Percentiles rank a stretch among this genome's conserved stretches.
These are phyloP conservation scores for Xylariaceae sp. DNA, from an alignment of 2,329 filamentous ascomycete genomes.

Conservation along the genomic window DNA sequence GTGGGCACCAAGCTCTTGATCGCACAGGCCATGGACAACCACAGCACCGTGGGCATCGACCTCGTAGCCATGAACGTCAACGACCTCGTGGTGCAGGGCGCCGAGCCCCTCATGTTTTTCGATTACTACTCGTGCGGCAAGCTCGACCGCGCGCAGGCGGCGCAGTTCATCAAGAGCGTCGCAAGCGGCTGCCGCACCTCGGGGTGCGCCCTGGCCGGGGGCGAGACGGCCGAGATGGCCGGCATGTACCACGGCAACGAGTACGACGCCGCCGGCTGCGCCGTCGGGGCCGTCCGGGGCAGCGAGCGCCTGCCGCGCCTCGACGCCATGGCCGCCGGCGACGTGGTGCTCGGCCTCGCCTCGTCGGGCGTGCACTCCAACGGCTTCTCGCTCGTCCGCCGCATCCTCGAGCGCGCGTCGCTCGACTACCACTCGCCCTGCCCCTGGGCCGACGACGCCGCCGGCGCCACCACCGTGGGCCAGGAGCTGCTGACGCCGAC, in stretches of 20 bases:
- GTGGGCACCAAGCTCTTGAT: constrained; percentile 97
- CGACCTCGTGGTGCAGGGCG: constrained; percentile 91
- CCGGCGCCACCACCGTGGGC: constrained; percentile 50
- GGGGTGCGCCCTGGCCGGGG: constrained; percentile 86
- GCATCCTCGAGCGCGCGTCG: constrained; percentile 68
- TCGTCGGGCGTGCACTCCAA: constrained; percentile 92
- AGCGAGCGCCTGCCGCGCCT: constrained; percentile 68
- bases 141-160: constrained; percentile 69
- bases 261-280: constrained; percentile 88
- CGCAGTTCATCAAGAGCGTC: constrained; percentile 85
- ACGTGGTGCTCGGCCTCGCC: constrained; percentile 76
- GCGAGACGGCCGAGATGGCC: constrained; percentile 97
- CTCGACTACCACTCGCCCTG: constrained; percentile 64
- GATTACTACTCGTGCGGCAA: constrained; percentile 96
- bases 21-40: constrained; percentile 80
- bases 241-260: constrained; percentile 83
- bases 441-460: constrained; percentile 60
- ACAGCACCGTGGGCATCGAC: constrained; percentile 92
- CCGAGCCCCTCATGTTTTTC: constrained; percentile 90
- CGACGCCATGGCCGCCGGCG: constrained; percentile 68
- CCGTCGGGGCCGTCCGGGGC: constrained; percentile 71
- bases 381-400: constrained; percentile 92
- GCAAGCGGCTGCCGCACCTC: constrained; percentile 79
- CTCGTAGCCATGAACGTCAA: constrained; percentile 99
- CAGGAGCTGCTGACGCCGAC: constrained; percentile 80